phyloP scores from a whole-genome alignment of 2,329 filamentous ascomycete genomes.

The Curvularia hawaiiensis region DNA sequence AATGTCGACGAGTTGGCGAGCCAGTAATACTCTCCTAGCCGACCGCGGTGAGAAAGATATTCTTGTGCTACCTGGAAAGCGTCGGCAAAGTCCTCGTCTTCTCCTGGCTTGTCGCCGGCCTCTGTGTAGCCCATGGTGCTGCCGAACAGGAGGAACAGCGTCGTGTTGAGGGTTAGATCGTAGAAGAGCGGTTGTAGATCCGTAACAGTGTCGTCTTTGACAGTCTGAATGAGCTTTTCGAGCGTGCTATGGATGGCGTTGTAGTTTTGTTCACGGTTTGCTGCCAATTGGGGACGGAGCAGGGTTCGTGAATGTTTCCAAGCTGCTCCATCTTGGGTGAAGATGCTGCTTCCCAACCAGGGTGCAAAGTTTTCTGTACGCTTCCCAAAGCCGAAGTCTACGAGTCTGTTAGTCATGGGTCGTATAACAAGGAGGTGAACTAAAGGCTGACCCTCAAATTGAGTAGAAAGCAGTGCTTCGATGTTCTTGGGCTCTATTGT shows the following conservation, averaged over 20 bases:
- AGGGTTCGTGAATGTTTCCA: slow-evolving; percentile 41
- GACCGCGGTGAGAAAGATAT: slow-evolving; percentile 7
- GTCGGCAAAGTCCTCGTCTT: slow-evolving; percentile 17
- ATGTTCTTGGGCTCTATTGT: slow-evolving; percentile 2
- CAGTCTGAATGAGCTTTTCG: not conserved
- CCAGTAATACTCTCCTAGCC: slow-evolving; percentile 38
- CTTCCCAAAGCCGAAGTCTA: slow-evolving; percentile 14
- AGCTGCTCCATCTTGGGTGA: slow-evolving; percentile 26
- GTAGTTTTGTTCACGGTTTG: slow-evolving; percentile 34
- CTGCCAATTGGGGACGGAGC: slow-evolving; percentile 42
- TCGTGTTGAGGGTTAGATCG: slow-evolving; percentile 44
- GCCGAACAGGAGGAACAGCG: slow-evolving; percentile 45
- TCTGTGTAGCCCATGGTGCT: slow-evolving; percentile 29
- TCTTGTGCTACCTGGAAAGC: slow-evolving; percentile 27
- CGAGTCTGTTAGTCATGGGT: not conserved
- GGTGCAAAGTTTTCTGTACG: slow-evolving; percentile 8
- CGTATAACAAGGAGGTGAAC: not conserved
- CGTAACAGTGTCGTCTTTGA: slow-evolving; percentile 1
- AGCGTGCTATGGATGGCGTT: not conserved
- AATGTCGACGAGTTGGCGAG: slow-evolving; percentile 27
- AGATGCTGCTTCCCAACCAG: slow-evolving; percentile 19
- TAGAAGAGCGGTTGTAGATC: slow-evolving; percentile 49
- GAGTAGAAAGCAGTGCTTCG: not conserved
- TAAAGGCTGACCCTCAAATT: not conserved
- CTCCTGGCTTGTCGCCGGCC: slow-evolving; percentile 10